A percentile compares a stretch with the other conserved stretches of the same genome.
Conservation (phyloP, 805 yeast species). For the Myxozyma neotropica region DNA sequence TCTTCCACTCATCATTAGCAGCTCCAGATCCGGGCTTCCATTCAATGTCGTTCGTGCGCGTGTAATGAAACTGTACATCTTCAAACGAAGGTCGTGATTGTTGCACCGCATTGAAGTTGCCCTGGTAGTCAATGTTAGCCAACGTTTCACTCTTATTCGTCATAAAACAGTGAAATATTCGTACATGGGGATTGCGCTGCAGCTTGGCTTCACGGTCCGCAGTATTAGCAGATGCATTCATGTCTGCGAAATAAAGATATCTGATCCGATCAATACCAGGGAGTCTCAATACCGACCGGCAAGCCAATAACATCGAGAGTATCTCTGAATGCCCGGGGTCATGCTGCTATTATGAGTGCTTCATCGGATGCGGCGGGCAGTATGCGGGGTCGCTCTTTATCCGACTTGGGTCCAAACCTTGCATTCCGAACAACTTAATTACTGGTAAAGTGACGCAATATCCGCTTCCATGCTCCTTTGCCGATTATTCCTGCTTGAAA, state of each 20-base stretch:
- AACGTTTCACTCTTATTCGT: too few species aligned
- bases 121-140: background rate
- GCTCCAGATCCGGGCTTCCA: conserved; percentile 51
- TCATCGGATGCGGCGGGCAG: background rate
- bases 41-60: conserved; percentile 2
- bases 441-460: background rate
- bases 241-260: background rate
- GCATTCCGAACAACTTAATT: background rate
- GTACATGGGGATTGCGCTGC: conserved; percentile 12
- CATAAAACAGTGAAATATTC: background rate
- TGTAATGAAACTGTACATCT: conserved; percentile 6
- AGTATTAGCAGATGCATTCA: conserved; percentile 6
- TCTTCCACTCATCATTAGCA: conserved; percentile 48
- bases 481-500: background rate
- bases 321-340: too few species aligned
- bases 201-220: conserved; percentile 12
- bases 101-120: conserved; percentile 6
- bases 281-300: background rate
- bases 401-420: background rate
- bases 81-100: conserved; percentile 4
- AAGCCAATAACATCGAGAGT: background rate
- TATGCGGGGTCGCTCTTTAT: conserved; percentile 2
- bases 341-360: too few species aligned
- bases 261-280: background rate
- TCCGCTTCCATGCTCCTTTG: background rate